Evolutionary conservation across 139 green algal species (phyloP), one percentile per base, ranked within the genome.

Genomic region (Pleodorina starrii): DNA sequence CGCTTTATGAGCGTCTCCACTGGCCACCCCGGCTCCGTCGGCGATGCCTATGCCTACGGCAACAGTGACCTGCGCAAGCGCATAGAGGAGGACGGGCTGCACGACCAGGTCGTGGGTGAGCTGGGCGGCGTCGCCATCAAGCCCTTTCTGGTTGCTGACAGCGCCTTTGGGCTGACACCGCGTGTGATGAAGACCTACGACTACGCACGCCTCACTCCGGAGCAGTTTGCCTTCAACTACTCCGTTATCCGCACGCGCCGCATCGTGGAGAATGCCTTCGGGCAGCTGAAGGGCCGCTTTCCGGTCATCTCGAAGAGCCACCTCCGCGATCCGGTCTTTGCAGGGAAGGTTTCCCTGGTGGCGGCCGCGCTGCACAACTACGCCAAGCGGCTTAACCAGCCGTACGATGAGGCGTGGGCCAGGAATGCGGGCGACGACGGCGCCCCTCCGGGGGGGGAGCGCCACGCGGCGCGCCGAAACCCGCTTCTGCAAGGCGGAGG

Each of bases 211-310:
- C 71, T 36, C 12, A 79, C 40, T 54, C 16, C 38, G 17, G 38
- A 35, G 38, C 38, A 79, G 71, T 50, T 57, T 16, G 43, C 51
- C 21, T 79, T 79, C 42, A 79, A 79, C 42, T 79, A 79, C 71
- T 79, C 40, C 29, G 71, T 79, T 32, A 79, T 79, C 29, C 71
- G 71, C 29, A 79, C 71, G 5, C 38, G 71, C 5, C 71, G 71
- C 29, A 36, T 79, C 14, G 71, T 79, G 7, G 71, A 79, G 42
- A 48, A 36, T 17, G 71, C 71, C 12, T 79, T 79, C 43, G 71
- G 40, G 10, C 38, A 36, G 10, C 54, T 79, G 71, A 79, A 79
- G 42, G 71, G 14, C 6, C 38, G 71, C 21, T 79, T 35, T 35
- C 71, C 51, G 5, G 43, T 79, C 3, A 16, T 79, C 21, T 35